phyloP scores from a whole-genome alignment of 1,139 yeast species.

The Taphrina flavorubra region DNA sequence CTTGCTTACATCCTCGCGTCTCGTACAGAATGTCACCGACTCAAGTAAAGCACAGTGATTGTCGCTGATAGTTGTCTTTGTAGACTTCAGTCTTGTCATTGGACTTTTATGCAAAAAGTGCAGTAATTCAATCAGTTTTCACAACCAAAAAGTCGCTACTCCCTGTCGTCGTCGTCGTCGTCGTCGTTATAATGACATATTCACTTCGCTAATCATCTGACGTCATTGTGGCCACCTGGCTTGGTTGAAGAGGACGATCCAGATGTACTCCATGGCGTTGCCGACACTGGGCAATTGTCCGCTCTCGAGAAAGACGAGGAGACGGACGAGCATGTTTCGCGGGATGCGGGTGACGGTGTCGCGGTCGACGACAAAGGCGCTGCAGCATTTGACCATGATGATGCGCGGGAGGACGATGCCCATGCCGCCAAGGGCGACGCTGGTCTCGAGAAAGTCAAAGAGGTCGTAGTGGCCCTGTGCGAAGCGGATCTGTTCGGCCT shows the following conservation, averaged over 20 bases:
- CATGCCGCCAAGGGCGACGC: neutral
- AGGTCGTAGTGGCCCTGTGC: neutral
- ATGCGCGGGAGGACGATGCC: neutral
- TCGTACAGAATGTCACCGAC: neutral
- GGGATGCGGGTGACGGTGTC: neutral
- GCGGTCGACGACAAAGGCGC: neutral
- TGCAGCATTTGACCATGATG: neutral
- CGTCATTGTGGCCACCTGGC: neutral
- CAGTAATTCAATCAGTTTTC: too few relatives aligned
- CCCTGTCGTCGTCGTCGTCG: too few relatives aligned
- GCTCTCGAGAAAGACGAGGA: neutral
- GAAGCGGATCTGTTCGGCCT: neutral
- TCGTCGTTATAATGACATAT: too few relatives aligned
- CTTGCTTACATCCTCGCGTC: conserved; percentile 7
- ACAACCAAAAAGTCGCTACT: too few relatives aligned
- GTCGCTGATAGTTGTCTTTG: neutral
- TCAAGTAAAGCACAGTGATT: neutral
- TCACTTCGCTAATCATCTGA: too few relatives aligned
- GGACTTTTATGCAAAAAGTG: too few relatives aligned
- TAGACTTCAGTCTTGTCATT: neutral
- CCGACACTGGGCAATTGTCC: neutral
- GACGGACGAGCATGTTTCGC: neutral
- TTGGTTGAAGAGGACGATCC: conserved; percentile 7
- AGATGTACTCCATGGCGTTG: neutral
- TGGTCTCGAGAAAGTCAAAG: neutral